Evolutionary conservation across 2,329 filamentous ascomycete species (phyloP).

Genomic region (Mollisiaceae sp.): DNA sequence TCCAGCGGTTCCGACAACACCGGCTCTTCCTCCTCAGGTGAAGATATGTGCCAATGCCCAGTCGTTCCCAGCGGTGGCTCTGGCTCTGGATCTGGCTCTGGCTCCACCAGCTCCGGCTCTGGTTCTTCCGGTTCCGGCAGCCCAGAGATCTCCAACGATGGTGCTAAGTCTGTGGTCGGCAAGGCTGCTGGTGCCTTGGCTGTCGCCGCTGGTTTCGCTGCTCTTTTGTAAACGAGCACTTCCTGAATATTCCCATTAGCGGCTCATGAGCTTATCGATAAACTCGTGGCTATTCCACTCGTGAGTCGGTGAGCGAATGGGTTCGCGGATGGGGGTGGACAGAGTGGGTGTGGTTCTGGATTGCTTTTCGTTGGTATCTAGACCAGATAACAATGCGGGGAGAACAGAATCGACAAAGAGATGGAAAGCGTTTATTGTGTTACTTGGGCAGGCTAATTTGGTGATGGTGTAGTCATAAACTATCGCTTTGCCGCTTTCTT

Average conservation of each 20-base stretch:
- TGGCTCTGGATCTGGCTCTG: constrained; percentile 1
- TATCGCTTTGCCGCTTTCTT: neutral
- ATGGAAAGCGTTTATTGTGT: no score
- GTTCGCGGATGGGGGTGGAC: neutral
- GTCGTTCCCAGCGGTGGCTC: neutral
- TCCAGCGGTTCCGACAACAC: neutral
- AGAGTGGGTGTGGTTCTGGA: neutral
- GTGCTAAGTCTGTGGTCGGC: neutral
- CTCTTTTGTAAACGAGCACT: neutral
- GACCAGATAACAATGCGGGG: neutral
- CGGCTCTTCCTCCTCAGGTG: neutral
- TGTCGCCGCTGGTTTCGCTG: neutral
- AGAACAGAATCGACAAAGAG: neutral
- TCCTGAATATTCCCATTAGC: neutral
- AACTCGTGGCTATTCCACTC: neutral
- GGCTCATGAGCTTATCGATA: neutral
- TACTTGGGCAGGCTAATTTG: neutral
- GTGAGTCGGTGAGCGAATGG: neutral
- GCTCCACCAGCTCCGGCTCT: neutral
- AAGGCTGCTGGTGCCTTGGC: neutral
- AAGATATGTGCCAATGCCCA: neutral
- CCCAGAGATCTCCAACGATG: neutral
- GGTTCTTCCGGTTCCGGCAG: neutral
- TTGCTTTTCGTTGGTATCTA: neutral
- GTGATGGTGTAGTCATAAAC: neutral